Conservation (phyloP, 257 asterid genomes). For the Schizonepeta tenuifolia region DNA sequence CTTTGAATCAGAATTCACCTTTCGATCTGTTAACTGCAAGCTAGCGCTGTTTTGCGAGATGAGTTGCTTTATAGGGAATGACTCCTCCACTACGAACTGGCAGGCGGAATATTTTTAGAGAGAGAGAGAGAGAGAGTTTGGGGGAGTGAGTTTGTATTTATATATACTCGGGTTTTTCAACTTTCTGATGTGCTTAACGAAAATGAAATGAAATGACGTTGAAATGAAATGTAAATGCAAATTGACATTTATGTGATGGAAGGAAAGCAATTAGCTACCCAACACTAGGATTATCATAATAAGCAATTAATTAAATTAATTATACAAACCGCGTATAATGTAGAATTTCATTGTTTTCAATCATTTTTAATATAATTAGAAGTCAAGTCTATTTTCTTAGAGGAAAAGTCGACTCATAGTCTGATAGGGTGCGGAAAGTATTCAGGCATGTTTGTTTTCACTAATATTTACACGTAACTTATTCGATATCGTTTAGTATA, state of each 20-base stretch:
- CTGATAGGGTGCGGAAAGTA: too few species aligned
- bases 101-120: conserved; percentile 17
- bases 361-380: background rate
- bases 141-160: conserved; percentile 7
- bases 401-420: background rate
- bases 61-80: background rate
- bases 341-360: background rate
- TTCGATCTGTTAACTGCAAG: conserved; percentile 26
- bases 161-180: conserved; percentile 6
- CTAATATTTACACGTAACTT: too few species aligned
- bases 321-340: background rate
- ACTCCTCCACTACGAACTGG: conserved; percentile 16
- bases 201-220: conserved; percentile 33
- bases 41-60: background rate
- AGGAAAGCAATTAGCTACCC: conserved; percentile 6
- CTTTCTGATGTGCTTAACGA: conserved; percentile 2
- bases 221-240: conserved; percentile 33
- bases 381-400: background rate
- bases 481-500: too few species aligned
- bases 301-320: background rate
- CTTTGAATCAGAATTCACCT: conserved; percentile 5
- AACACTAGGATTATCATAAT: conserved; percentile 18
- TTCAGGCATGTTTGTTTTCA: too few species aligned
- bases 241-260: conserved; percentile 11
- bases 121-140: conserved; percentile 16